These are phyloP conservation scores for Populus euphratica DNA, from an alignment of 345 rosid genomes.

Conservation along the genomic window DNA sequence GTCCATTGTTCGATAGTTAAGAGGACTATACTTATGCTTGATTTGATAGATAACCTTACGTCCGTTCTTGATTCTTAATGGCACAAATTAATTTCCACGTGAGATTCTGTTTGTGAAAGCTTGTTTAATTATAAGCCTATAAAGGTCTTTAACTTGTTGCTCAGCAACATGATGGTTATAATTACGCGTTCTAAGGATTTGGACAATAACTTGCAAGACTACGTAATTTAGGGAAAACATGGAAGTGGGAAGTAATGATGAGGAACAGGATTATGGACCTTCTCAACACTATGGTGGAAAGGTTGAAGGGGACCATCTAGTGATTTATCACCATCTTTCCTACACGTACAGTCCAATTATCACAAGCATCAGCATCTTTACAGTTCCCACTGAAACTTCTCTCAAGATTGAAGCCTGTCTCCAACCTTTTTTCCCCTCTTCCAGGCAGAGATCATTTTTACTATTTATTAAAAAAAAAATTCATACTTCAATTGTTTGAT, in stretches of 20 bases:
- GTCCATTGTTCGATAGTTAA: not conserved
- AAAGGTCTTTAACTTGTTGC: not conserved
- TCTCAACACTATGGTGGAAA: slow-evolving; percentile 13
- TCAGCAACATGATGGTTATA: not conserved
- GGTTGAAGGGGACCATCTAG: slow-evolving; percentile 22
- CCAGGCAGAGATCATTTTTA: not conserved
- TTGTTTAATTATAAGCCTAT: slow-evolving; percentile 20
- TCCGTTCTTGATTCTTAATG: not conserved
- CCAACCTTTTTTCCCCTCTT: not conserved
- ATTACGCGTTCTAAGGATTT: slow-evolving; percentile 1
- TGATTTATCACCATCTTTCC: slow-evolving; percentile 1
- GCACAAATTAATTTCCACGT: slow-evolving; percentile 3
- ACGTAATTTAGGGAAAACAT: slow-evolving; percentile 3
- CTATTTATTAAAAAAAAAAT: too few relatives aligned
- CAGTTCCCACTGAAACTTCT: slow-evolving; percentile 16
- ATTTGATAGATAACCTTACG: slow-evolving; percentile 15
- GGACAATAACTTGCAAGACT: slow-evolving; percentile 7
- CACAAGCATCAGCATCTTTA: slow-evolving; percentile 11
- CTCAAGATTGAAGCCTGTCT: not conserved
- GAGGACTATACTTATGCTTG: slow-evolving; percentile 8
- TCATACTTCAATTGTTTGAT: not conserved
- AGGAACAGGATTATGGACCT: slow-evolving; percentile 23
- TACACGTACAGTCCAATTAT: not conserved
- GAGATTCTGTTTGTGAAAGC: slow-evolving; percentile 20
- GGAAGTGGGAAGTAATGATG: slow-evolving; percentile 17